Evolutionary conservation across 768 basidiomycete genomes (phyloP).

Genomic region (Leccinum barrowsii): DNA sequence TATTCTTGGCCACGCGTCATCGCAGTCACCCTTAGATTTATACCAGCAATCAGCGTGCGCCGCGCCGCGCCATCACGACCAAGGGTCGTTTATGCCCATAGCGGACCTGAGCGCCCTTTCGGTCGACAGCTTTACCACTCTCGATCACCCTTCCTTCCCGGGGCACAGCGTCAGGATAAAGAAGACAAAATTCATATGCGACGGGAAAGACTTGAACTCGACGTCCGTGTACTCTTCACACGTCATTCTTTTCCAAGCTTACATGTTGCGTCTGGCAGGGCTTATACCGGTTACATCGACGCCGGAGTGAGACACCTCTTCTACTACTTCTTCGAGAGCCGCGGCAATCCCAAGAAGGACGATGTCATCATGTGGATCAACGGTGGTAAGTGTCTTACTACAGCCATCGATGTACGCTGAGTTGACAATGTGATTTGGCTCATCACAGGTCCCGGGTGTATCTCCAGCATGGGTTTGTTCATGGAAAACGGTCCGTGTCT

Average conservation of each 20-base stretch:
- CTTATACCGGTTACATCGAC: slow-evolving; percentile 66
- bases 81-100: slow-evolving; percentile 4
- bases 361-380: slow-evolving; percentile 50
- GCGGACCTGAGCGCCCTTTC: slow-evolving; percentile 23
- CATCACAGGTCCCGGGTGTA: too few species aligned
- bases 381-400: too few species aligned
- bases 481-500: too few species aligned
- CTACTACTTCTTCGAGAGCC: slow-evolving; percentile 65
- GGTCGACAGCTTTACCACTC: slow-evolving; percentile 31
- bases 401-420: too few species aligned
- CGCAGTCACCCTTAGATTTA: slow-evolving; percentile 17
- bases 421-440: too few species aligned
- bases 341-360: slow-evolving; percentile 52
- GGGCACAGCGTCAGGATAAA: slow-evolving; percentile 39
- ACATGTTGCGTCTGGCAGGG: slow-evolving; percentile 27
- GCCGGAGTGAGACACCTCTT: slow-evolving; percentile 58
- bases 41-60: slow-evolving; percentile 2
- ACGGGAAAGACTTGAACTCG: slow-evolving; percentile 16
- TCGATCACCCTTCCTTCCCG: slow-evolving; percentile 42
- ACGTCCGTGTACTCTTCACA: slow-evolving; percentile 20
- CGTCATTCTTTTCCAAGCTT: not conserved
- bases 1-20: slow-evolving; percentile 12
- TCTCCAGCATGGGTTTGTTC: too few species aligned
- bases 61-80: too few species aligned
- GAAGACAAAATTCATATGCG: slow-evolving; percentile 27